phyloP scores from a whole-genome alignment of 2,329 filamentous ascomycete species.

The Pyrenophora tritici-repentis region DNA sequence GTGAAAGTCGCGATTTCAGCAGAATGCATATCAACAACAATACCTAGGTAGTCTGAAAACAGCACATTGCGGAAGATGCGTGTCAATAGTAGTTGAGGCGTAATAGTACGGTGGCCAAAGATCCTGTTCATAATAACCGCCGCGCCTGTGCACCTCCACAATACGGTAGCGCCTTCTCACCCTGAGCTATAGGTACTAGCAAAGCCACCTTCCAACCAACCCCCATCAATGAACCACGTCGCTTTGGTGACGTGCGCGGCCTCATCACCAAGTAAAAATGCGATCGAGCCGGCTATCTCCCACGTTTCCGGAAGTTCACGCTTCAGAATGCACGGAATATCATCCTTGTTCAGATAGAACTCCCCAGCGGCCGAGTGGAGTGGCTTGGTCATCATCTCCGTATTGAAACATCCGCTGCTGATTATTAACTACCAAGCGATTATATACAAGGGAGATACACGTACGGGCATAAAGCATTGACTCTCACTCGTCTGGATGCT shows the following conservation, averaged over 20 bases:
- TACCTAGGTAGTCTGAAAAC: no score
- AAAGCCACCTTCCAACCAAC: neutral
- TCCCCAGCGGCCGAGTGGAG: neutral
- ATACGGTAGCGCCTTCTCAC: neutral
- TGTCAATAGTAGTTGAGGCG: no score
- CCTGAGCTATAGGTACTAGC: neutral
- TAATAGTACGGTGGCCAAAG: neutral
- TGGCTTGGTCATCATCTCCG: slow-evolving; percentile 1
- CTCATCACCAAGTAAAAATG: slow-evolving; percentile 2
- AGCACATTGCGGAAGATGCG: neutral
- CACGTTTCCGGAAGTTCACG: slow-evolving; percentile 5
- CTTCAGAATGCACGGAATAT: slow-evolving; percentile 1
- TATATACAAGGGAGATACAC: neutral
- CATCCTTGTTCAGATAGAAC: slow-evolving; percentile 5
- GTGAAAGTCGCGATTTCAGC: neutral
- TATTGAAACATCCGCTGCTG: slow-evolving; percentile 2
- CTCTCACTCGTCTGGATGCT: slow-evolving; percentile 30
- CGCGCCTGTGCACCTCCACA: neutral
- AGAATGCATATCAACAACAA: neutral
- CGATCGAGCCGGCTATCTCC: slow-evolving; percentile 5
- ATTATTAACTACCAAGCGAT: neutral
- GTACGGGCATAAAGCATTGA: slow-evolving; percentile 18
- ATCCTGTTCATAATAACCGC: neutral
- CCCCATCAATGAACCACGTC: slow-evolving; percentile 3
- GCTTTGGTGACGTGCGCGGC: slow-evolving; percentile 5